These are phyloP conservation scores for Stylonectria norvegica DNA, from an alignment of 2,329 filamentous ascomycete genomes.

Conservation along the genomic window DNA sequence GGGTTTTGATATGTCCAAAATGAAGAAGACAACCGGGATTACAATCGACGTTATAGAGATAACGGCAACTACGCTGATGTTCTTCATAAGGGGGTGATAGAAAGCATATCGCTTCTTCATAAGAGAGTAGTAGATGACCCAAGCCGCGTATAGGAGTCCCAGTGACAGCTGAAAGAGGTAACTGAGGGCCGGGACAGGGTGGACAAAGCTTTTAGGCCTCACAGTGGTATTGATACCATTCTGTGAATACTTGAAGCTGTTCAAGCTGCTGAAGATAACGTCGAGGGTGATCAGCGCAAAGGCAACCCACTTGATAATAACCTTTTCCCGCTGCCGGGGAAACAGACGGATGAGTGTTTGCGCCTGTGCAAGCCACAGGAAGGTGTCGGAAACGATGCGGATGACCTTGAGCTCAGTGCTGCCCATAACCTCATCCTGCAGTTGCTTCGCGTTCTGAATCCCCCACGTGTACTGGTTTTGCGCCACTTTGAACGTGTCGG, in stretches of 20 bases:
- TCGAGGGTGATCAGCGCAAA: slow-evolving; percentile 91
- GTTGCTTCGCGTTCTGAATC: slow-evolving; percentile 70
- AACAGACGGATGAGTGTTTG: slow-evolving; percentile 95
- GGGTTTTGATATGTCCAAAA: slow-evolving; percentile 81
- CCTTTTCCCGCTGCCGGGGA: slow-evolving; percentile 92
- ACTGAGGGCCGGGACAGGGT: slow-evolving; percentile 85
- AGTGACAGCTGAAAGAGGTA: slow-evolving; percentile 88
- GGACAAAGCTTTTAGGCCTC: slow-evolving; percentile 73
- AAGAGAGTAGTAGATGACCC: slow-evolving; percentile 91
- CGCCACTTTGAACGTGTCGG: slow-evolving; percentile 83
- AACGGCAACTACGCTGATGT: slow-evolving; percentile 75
- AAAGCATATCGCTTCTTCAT: slow-evolving; percentile 90
- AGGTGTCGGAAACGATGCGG: slow-evolving; percentile 90
- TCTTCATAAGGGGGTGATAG: slow-evolving; percentile 86
- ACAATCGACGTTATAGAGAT: slow-evolving; percentile 79
- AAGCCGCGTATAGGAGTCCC: slow-evolving; percentile 83
- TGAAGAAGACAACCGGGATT: slow-evolving; percentile 89
- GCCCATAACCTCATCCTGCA: slow-evolving; percentile 77
- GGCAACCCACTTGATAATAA: slow-evolving; percentile 98
- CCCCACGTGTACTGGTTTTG: slow-evolving; percentile 76
- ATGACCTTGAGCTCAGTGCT: slow-evolving; percentile 86
- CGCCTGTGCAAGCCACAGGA: slow-evolving; percentile 95
- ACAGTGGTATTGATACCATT: slow-evolving; percentile 51
- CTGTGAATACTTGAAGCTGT: slow-evolving; percentile 67
- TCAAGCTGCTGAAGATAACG: slow-evolving; percentile 84